phyloP scores from a whole-genome alignment of 805 yeast genomes.

The Brettanomyces custersianus region DNA sequence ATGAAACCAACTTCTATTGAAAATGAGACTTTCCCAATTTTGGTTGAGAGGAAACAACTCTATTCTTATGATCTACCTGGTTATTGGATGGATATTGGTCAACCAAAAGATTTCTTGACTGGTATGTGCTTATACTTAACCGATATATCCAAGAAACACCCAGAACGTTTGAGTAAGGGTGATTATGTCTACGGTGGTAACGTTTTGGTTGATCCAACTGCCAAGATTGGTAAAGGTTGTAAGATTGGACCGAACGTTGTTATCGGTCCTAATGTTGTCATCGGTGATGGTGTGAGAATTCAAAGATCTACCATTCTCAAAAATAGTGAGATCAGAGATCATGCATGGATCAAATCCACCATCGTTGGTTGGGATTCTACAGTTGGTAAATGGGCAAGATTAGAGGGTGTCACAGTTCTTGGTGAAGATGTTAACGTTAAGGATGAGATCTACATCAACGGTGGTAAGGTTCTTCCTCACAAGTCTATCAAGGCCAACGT shows the following conservation, averaged over 20 bases:
- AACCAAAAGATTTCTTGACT: slow-evolving; percentile 97
- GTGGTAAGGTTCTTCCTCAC: slow-evolving; percentile 99
- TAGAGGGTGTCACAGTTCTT: slow-evolving; percentile 93
- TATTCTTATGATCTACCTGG: slow-evolving; percentile 98
- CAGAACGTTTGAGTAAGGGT: slow-evolving; percentile 53
- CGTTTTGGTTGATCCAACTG: slow-evolving; percentile 91
- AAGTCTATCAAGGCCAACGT: slow-evolving; percentile 93
- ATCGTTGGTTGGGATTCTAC: slow-evolving; percentile 99
- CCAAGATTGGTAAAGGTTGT: slow-evolving; percentile 85
- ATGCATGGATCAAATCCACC: slow-evolving; percentile 95
- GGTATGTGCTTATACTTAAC: slow-evolving; percentile 91
- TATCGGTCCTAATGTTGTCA: slow-evolving; percentile 90
- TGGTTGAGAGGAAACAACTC: slow-evolving; percentile 80
- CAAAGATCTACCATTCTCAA: slow-evolving; percentile 89
- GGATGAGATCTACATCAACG: slow-evolving; percentile 97
- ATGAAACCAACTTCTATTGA: slow-evolving; percentile 98
- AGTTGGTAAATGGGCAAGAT: slow-evolving; percentile 98
- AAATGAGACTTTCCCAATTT: slow-evolving; percentile 97
- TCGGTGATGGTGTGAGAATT: slow-evolving; percentile 98
- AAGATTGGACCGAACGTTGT: slow-evolving; percentile 98
- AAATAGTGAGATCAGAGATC: slow-evolving; percentile 89
- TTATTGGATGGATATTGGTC: slow-evolving; percentile 99
- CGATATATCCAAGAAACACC: slow-evolving; percentile 73
- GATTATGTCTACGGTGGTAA: slow-evolving; percentile 81
- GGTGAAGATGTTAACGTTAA: slow-evolving; percentile 99